Evolutionary conservation across 2,329 filamentous ascomycete genomes (phyloP).

Genomic region (Trichoderma guizhouense): DNA sequence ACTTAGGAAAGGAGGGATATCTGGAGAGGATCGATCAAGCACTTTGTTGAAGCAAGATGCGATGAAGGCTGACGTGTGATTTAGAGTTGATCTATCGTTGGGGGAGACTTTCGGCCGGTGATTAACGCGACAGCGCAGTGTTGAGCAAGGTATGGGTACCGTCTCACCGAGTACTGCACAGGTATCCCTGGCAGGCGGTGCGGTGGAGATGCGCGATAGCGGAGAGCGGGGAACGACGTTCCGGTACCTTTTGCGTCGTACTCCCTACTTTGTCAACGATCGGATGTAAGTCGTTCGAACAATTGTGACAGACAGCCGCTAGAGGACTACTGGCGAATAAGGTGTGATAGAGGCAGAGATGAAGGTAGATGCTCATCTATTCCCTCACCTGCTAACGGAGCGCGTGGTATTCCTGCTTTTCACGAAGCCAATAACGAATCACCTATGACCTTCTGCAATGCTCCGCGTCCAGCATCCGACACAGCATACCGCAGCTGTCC

Average conservation of each 20-base stretch:
- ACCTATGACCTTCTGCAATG: not conserved
- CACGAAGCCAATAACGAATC: not conserved
- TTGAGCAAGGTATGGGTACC: constrained; percentile 4
- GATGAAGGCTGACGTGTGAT: constrained; percentile 13
- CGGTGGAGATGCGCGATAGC: not conserved
- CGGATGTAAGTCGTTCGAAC: not conserved
- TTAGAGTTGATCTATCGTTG: not conserved
- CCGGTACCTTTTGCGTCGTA: not conserved
- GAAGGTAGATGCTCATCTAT: not conserved
- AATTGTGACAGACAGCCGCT: not conserved
- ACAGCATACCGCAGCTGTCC: not conserved
- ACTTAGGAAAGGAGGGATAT: not conserved
- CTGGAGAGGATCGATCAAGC: not conserved
- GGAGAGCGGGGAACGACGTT: constrained; percentile 12
- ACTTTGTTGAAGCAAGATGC: not conserved
- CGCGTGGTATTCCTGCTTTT: not conserved
- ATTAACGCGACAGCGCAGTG: constrained; percentile 5
- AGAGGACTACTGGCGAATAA: not conserved
- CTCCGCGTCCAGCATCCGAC: not conserved
- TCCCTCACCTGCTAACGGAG: not conserved
- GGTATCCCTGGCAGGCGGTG: not conserved
- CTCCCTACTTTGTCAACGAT: not conserved
- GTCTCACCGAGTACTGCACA: constrained; percentile 5
- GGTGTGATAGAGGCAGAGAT: not conserved
- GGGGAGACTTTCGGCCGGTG: not conserved